A percentile compares a stretch with the other conserved stretches of the same genome.
Evolutionary conservation across 805 yeast genomes (phyloP).

Genomic region (Lipomyces sp.): DNA sequence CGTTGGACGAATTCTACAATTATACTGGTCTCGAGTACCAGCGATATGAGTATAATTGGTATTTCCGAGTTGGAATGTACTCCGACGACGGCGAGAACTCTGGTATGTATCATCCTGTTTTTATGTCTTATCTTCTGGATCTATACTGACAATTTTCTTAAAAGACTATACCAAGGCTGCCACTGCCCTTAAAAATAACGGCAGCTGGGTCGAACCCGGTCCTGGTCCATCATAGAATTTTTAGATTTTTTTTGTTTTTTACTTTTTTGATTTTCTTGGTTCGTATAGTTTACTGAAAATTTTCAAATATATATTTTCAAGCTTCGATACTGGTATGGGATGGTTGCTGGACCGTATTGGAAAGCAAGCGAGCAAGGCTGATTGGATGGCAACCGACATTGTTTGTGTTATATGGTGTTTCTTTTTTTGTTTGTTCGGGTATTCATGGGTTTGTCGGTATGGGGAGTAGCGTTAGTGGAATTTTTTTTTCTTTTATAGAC

Average conservation of each 20-base stretch:
- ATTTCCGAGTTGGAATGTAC: constrained; percentile 37
- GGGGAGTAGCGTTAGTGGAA: not conserved
- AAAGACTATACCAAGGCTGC: constrained; percentile 37
- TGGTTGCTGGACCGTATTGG: not conserved
- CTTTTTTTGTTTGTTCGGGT: not conserved
- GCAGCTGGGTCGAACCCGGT: constrained; percentile 36
- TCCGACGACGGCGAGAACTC: constrained; percentile 32
- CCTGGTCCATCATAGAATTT: constrained; percentile 33
- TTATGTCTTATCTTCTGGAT: not conserved
- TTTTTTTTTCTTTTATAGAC: not conserved
- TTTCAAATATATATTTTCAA: not conserved
- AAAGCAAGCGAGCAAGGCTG: not conserved
- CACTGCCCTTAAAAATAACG: constrained; percentile 33
- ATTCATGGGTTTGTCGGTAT: not conserved
- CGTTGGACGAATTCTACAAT: constrained; percentile 45
- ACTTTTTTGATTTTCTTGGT: not conserved
- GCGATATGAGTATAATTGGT: constrained; percentile 35
- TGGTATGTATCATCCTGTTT: constrained; percentile 15
- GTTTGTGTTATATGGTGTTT: not conserved
- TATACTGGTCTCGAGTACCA: constrained; percentile 28
- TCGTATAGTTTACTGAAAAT: not conserved
- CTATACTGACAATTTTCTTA: not conserved
- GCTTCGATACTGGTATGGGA: not conserved
- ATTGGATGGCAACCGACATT: not conserved
- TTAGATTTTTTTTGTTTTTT: not conserved